phyloP scores from a whole-genome alignment of 2,329 filamentous ascomycete species.

The Aspergillus versicolor region DNA sequence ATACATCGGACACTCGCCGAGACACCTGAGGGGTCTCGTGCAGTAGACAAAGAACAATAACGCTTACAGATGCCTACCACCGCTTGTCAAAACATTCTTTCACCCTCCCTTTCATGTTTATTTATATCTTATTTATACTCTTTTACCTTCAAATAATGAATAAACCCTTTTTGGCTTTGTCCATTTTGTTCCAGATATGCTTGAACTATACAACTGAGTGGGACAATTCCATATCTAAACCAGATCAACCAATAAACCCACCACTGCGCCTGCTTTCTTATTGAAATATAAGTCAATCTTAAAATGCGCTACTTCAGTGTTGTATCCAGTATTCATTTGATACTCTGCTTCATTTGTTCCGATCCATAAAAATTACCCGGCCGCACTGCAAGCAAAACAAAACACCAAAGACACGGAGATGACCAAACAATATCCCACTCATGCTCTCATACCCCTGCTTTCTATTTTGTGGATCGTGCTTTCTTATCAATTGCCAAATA shows the following conservation, averaged over 20 bases:
- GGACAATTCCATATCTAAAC: neutral
- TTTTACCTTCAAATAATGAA: neutral
- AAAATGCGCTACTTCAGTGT: neutral
- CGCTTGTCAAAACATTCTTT: constrained; percentile 1
- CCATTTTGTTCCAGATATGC: neutral
- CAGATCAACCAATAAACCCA: neutral
- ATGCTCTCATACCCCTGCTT: neutral
- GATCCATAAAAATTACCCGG: neutral
- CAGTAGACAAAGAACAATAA: constrained; percentile 6
- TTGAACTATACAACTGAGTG: neutral
- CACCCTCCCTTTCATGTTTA: neutral
- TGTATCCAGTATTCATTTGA: neutral
- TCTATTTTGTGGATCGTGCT: neutral
- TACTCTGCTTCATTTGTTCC: neutral
- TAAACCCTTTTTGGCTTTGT: neutral
- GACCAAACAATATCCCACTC: neutral
- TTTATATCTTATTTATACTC: neutral
- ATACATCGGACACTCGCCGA: neutral
- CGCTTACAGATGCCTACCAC: neutral
- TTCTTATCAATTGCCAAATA: neutral
- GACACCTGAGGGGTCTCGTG: neutral
- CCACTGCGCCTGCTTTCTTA: neutral
- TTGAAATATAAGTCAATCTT: neutral
- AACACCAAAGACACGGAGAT: neutral
- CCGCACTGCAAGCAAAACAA: neutral